These are phyloP conservation scores for Vitis labrusca DNA, from an alignment of 164 flowering plant genomes.

Conservation along the genomic window DNA sequence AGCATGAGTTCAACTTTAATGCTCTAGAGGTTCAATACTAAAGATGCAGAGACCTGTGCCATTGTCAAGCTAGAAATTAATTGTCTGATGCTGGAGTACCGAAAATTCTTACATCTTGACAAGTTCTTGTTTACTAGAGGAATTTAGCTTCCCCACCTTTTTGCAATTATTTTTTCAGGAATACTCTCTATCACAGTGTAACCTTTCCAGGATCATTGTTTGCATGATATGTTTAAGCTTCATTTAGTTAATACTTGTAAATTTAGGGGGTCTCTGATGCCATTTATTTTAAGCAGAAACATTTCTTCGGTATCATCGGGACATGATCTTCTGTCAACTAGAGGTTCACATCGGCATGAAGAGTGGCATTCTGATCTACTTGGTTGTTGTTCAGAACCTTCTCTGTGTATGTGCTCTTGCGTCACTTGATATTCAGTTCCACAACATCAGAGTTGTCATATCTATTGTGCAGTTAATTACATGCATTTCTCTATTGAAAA, in stretches of 20 bases:
- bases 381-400: conserved; percentile 92
- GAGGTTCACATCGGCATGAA: conserved; percentile 52
- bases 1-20: neutral
- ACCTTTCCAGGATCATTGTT: neutral
- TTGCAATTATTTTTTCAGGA: neutral
- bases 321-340: conserved; percentile 56
- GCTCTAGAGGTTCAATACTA: no score
- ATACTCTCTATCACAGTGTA: neutral
- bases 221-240: neutral
- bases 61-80: neutral
- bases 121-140: no score
- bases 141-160: neutral
- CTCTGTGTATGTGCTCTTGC: conserved; percentile 57
- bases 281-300: conserved; percentile 43
- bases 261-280: neutral
- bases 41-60: neutral
- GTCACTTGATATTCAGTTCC: neutral
- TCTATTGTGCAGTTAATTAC: neutral
- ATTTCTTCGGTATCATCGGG: conserved; percentile 67
- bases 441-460: neutral
- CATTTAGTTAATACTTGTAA: neutral
- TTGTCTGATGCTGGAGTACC: no score
- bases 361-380: conserved; percentile 96
- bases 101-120: no score
- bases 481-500: neutral